phyloP scores from a whole-genome alignment of 129 eudicot genomes.

The Silybum marianum region DNA sequence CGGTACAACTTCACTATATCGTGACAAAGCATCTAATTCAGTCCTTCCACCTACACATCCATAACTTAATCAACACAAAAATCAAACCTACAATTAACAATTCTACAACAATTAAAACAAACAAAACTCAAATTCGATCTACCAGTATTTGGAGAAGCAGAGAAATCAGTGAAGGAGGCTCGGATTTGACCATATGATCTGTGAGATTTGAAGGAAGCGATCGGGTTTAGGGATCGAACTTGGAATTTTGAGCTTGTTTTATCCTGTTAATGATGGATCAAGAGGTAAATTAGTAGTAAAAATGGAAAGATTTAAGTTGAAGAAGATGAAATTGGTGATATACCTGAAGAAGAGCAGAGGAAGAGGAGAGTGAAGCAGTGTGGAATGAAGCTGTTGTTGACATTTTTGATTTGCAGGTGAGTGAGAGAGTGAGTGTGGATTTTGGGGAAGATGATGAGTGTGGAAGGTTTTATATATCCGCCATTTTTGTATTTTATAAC shows the following conservation, averaged over 20 bases:
- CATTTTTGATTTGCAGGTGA: conserved; percentile 47
- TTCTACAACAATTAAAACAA: not conserved
- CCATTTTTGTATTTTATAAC: not conserved
- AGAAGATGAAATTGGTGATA: not conserved
- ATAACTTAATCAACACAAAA: not conserved
- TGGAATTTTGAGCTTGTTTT: conserved; percentile 34
- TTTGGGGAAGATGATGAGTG: conserved; percentile 27
- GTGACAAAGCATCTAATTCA: conserved; percentile 80
- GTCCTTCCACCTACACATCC: conserved; percentile 59
- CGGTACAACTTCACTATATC: conserved; percentile 89
- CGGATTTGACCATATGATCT: conserved; percentile 49
- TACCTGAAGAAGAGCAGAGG: conserved; percentile 61
- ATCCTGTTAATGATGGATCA: conserved; percentile 39
- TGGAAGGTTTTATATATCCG: not conserved
- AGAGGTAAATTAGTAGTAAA: not conserved
- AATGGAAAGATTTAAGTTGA: not conserved
- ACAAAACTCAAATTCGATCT: conserved; percentile 8
- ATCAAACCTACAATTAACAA: not conserved
- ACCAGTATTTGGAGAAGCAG: conserved; percentile 79
- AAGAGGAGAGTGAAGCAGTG: conserved; percentile 60
- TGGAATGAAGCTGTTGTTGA: conserved; percentile 60
- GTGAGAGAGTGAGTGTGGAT: not conserved
- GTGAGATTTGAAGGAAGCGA: conserved; percentile 36
- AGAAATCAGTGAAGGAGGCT: conserved; percentile 57
- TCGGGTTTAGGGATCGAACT: conserved; percentile 41